Evolutionary conservation across 805 yeast species (phyloP).

Genomic region (Metschnikowia cerradonensis): DNA sequence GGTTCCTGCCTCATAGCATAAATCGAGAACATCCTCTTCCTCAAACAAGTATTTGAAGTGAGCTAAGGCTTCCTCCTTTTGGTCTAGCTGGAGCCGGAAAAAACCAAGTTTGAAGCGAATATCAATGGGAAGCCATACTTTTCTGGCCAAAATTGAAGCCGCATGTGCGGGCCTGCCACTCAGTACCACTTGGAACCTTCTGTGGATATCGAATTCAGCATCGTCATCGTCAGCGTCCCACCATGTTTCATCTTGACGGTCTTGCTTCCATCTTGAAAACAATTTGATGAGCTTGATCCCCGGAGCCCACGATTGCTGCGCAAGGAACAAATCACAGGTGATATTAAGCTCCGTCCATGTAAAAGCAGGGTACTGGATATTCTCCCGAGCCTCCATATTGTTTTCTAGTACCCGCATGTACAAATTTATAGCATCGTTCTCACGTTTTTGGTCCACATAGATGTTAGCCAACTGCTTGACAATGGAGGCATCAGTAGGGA

Average conservation of each 20-base stretch:
- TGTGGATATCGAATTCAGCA: conserved; percentile 67
- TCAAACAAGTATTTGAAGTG: conserved; percentile 63
- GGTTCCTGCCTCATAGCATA: conserved; percentile 72
- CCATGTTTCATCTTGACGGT: conserved; percentile 56
- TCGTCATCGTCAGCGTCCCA: conserved; percentile 70
- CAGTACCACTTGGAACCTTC: conserved; percentile 39
- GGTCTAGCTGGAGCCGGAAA: conserved; percentile 61
- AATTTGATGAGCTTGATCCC: conserved; percentile 65
- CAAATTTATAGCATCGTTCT: conserved; percentile 69
- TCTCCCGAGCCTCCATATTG: conserved; percentile 41
- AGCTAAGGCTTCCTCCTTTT: conserved; percentile 62
- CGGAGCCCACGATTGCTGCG: conserved; percentile 56
- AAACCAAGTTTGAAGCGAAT: conserved; percentile 78
- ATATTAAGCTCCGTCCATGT: conserved; percentile 89
- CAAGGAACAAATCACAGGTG: conserved; percentile 72
- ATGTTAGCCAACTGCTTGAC: conserved; percentile 54
- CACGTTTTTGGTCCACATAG: conserved; percentile 54
- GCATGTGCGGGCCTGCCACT: conserved; percentile 8
- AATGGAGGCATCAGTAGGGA: conserved; percentile 58
- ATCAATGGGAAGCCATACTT: conserved; percentile 70
- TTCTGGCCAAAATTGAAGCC: conserved; percentile 16
- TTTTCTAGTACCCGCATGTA: conserved; percentile 61
- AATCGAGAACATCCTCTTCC: conserved; percentile 62
- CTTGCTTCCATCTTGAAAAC: conserved; percentile 80
- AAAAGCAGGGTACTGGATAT: conserved; percentile 48